These are phyloP conservation scores for Leptographium wingfieldii DNA, from an alignment of 2,329 filamentous ascomycete species.

Conservation along the genomic window DNA sequence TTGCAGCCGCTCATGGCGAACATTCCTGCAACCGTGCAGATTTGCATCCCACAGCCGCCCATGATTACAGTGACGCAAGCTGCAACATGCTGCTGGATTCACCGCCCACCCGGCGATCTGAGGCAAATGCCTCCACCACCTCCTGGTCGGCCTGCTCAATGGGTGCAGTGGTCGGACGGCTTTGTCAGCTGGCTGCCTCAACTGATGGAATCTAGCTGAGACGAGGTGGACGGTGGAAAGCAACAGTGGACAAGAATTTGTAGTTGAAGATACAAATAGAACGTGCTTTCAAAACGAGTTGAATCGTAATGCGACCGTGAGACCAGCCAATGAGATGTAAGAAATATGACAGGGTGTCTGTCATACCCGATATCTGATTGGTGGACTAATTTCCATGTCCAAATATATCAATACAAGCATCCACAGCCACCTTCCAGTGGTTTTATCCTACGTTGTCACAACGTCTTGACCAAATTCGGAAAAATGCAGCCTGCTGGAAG, in stretches of 20 bases:
- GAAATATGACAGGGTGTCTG: not conserved
- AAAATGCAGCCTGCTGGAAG: too few relatives aligned
- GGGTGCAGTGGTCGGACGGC: not conserved
- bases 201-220: not conserved
- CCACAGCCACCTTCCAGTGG: too few relatives aligned
- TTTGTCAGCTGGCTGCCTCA: not conserved
- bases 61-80: too few relatives aligned
- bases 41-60: not conserved
- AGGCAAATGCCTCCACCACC: not conserved
- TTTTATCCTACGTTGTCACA: too few relatives aligned
- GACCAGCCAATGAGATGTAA: not conserved
- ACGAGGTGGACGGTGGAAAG: not conserved
- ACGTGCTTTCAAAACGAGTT: not conserved
- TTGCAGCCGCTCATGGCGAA: not conserved
- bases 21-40: not conserved
- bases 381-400: too few relatives aligned
- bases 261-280: not conserved
- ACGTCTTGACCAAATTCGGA: too few relatives aligned
- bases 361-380: not conserved
- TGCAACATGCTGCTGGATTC: conserved; percentile 1
- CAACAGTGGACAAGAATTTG: not conserved
- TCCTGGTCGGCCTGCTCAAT: not conserved
- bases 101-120: not conserved
- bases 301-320: too few relatives aligned
- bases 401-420: too few relatives aligned